These are phyloP conservation scores for Pestalotiopsis sp. DNA, from an alignment of 2,329 filamentous ascomycete species.

Conservation along the genomic window DNA sequence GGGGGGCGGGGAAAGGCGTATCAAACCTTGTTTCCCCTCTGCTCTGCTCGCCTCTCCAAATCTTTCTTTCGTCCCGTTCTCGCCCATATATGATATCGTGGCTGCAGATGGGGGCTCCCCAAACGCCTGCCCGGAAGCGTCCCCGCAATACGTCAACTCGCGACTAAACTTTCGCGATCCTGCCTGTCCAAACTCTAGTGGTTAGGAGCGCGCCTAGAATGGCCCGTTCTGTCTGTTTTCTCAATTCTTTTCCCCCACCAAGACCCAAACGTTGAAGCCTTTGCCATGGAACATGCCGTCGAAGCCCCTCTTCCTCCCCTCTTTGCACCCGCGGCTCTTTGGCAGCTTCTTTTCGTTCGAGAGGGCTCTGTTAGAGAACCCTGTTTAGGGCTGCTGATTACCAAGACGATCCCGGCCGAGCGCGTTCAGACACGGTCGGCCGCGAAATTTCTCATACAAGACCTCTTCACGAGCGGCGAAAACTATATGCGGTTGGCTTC, in stretches of 20 bases:
- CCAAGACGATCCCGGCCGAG: not conserved
- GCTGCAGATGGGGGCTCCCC: not conserved
- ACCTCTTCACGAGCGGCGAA: not conserved
- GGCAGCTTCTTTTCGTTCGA: not conserved
- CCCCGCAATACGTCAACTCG: not conserved
- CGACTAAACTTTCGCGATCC: not conserved
- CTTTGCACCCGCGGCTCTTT: not conserved
- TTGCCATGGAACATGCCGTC: not conserved
- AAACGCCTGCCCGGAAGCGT: not conserved
- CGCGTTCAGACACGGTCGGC: not conserved
- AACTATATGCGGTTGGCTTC: not conserved
- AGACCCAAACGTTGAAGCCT: not conserved
- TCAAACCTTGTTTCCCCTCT: not conserved
- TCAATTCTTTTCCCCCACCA: not conserved
- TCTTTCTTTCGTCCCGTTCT: not conserved
- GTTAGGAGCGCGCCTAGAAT: not conserved
- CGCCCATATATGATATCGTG: not conserved
- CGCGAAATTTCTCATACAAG: not conserved
- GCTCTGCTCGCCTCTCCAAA: not conserved
- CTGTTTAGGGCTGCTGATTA: not conserved
- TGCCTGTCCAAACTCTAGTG: not conserved
- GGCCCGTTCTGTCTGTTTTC: not conserved
- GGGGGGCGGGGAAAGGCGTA: conserved; percentile 1
- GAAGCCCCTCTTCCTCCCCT: not conserved
- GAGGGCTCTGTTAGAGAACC: not conserved